Base-by-base conservation (phyloP, 2,329 filamentous ascomycete species). In the Clarireedia hainanense region DNA sequence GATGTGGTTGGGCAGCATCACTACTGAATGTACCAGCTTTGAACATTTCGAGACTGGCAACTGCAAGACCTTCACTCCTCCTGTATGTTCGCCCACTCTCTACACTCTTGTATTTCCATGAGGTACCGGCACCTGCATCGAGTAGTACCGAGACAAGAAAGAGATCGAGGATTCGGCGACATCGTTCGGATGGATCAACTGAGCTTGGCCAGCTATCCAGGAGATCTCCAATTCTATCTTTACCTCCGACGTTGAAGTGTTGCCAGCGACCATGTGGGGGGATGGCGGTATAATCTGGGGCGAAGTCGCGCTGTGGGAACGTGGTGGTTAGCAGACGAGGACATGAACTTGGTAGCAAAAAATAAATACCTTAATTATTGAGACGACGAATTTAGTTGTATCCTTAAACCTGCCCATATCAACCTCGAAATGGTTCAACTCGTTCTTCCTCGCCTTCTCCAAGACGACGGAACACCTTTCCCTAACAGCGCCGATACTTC, bases 61-160 rank as follows among this genome's bases (percentile, higher is more conserved):
- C 84, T 7, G 91, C 91, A 55, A 96, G 78, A 7, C 91, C 91
- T 71, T 96, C 94, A 59, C 91, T 96, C 50, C 94, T 84, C 52
- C 83, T 79, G 72, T 92, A 97, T 42, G 87, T 72, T 60, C 85
- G 86, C 56, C 89, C 90, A 61, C 91, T 95, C 68, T 95, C 91
- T 60, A 85, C 85, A 68, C 90, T 95, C 75, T 89, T 94, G 75
- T 96, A 99, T 63, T 84, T 86, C 94, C 94, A 99, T 62, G 83
- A 80, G 2, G 84, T 92, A 42, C 94, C 94, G 2, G 94, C 91
- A 42, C 94, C 94, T 4, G 94, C 89, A 68, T 95, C 89, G 7
- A 95, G 78, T 50, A 95, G 75, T 6, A 94, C 89, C 50, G 89
- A 92, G 60, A 94, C 75, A 69, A 91, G 74, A 72, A 91, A 91